Base-by-base conservation (phyloP, 495 filamentous ascomycete genomes). In the Penicillium flavigenum region DNA sequence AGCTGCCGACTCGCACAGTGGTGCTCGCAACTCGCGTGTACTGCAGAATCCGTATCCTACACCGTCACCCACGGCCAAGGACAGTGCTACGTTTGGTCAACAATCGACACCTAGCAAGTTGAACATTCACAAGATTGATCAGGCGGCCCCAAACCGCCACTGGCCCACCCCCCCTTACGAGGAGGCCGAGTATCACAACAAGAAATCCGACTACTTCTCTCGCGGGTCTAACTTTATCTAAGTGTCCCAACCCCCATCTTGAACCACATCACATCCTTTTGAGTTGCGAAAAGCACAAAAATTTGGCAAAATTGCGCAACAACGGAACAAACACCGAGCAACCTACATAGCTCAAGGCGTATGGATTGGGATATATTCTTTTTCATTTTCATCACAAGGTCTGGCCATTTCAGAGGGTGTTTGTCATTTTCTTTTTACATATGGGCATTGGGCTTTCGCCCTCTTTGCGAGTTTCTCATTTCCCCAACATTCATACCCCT, bases 151-250 rank as follows among this genome's bases (percentile, higher is more conserved):
- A 1, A 79, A 81, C 56, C 82, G 88, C 44, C 91, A 92, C 71
- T 96, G 91, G 89, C 92, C 92, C 26, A 98, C 94, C n/a, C 95
- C 95, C 39, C 94, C 94, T 27, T 95, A 96, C 63, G 86, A 88
- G 54, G 92, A 95, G 65, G 83, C 86, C 57, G 94, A 92, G 69
- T 96, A 89, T 92, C 89, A 85, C 29, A 85, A 86, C n/a, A 85
- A 90, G 42, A 86, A 88, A 19, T 80, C 88, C 24, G 85, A 88
- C 5, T 89, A 86, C 74, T 89, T 89, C 71, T 78, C 87, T 48
- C 85, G 84, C 41, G 83, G 84, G 47, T 69, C 77, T 48, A 73
- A 71, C 38, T 81, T 73, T 61, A 71, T 74, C 58, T 83, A 75
- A 72, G 56, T 19, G 29, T 36, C 12, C 57, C n/a, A 47, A 16